Base-by-base conservation (phyloP, 2,329 filamentous ascomycete genomes). In the Helminthosporium solani region DNA sequence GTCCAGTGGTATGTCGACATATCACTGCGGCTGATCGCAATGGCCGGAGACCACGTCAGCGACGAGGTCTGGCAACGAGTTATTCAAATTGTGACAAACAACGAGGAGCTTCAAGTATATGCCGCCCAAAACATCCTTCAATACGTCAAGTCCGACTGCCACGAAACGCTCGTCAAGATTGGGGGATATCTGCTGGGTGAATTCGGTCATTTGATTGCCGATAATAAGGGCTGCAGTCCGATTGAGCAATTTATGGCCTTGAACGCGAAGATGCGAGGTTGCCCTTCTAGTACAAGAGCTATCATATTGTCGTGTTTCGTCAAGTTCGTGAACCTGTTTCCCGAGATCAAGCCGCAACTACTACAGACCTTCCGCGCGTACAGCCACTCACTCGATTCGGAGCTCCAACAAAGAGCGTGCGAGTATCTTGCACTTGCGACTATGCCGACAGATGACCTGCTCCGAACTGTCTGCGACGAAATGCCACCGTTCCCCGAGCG, bases 1-100 rank as follows among this genome's bases (percentile, higher is more conserved):
- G 89, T 96, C 16, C 92, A 97, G 74, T 99, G 94, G 94, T 99
- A 99, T 70, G 95, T 99, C 52, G 92, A 99, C 67, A 96, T 97
- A 58, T 96, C 94, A 9, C 78, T 99, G 56, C 85, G 92, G 45
- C 81, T 99, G 42, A 91, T 99, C 48, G 90, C 92, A 47, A 91
- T 97, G 83, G 94, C 95, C 2, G 94, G 94, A 57, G 94, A 99
- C 64, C 94, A 99, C 69, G 92, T 99, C 58, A 97, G 92, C 70
- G 95, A 99, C 54, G 94, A 99, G 73, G 94, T 99, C 15, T 99
- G 94, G 94, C 94, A 99, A 70, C 85, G 94, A 60, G 92, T 99
- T 45, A 96, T 96, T 53, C 94, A 99, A 70, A 97, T 99, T 59
- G 91, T 97, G 48, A 97, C 94, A 44, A 99, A 99, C 76, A 99